Conservation (phyloP, 805 yeast genomes). For the Lipomyces mesembrius region DNA sequence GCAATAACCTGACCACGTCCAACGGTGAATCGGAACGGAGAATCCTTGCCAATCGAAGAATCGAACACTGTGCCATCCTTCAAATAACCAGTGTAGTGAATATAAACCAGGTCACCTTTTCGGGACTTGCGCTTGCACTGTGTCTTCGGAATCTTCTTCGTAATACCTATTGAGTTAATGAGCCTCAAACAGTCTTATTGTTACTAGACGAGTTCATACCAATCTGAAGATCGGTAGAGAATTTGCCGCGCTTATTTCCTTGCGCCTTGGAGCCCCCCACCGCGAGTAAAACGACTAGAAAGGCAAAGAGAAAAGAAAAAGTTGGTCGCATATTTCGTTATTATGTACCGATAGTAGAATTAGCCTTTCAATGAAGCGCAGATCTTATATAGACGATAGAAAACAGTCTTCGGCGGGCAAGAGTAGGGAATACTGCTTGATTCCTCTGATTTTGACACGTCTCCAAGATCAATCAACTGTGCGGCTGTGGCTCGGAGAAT, state of each 20-base stretch:
- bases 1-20: slow-evolving; percentile 80
- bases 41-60: slow-evolving; percentile 64
- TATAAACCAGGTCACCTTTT: slow-evolving; percentile 69
- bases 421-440: too few relatives aligned
- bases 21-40: slow-evolving; percentile 71
- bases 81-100: slow-evolving; percentile 79
- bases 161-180: slow-evolving; percentile 15
- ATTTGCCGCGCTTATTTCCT: not conserved
- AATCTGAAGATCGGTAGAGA: slow-evolving; percentile 16
- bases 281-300: slow-evolving; percentile 6
- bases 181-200: not conserved
- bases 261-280: not conserved
- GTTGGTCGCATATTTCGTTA: slow-evolving; percentile 3
- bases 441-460: too few relatives aligned
- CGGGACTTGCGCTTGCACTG: slow-evolving; percentile 52
- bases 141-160: slow-evolving; percentile 25
- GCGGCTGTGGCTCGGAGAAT: too few relatives aligned
- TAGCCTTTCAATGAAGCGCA: too few relatives aligned
- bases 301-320: not conserved
- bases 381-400: too few relatives aligned
- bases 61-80: slow-evolving; percentile 75
- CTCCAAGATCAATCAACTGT: too few relatives aligned
- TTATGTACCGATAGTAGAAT: not conserved
- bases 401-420: too few relatives aligned
- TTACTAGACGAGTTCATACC: slow-evolving; percentile 10